Percentiles rank a stretch among this genome's conserved stretches.
phyloP scores from a whole-genome alignment of 805 yeast genomes.

The Candida montana region DNA sequence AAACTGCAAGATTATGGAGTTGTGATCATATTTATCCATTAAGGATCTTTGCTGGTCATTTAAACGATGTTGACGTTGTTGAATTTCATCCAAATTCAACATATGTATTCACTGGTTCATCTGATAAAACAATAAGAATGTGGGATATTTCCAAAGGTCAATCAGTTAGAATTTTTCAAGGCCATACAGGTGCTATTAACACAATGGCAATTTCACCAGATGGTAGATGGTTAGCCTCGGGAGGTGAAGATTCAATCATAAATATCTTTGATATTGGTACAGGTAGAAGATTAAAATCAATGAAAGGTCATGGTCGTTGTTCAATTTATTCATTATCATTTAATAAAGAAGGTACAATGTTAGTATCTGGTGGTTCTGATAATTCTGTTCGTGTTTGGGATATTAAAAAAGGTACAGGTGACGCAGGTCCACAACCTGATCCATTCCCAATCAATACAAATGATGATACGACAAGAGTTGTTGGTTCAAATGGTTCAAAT shows the following conservation, averaged over 20 bases:
- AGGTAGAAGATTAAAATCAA: conserved; percentile 79
- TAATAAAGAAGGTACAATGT: conserved; percentile 80
- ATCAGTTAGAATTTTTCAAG: conserved; percentile 86
- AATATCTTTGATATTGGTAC: conserved; percentile 93
- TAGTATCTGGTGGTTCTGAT: conserved; percentile 91
- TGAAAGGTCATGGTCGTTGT: conserved; percentile 92
- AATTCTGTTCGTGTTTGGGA: conserved; percentile 96
- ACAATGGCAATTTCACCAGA: conserved; percentile 89
- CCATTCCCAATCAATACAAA: conserved; percentile 41
- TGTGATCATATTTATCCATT: conserved; percentile 96
- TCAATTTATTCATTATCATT: conserved; percentile 81
- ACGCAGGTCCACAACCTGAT: conserved; percentile 75
- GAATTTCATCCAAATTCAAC: conserved; percentile 95
- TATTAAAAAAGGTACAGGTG: conserved; percentile 76
- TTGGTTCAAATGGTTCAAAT: conserved; percentile 1
- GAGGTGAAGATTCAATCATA: conserved; percentile 87
- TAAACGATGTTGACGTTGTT: conserved; percentile 92
- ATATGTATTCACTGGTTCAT: conserved; percentile 90
- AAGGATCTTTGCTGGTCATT: conserved; percentile 94
- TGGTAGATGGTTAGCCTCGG: conserved; percentile 94
- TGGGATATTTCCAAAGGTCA: conserved; percentile 93
- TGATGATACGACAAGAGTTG: conserved; percentile 27
- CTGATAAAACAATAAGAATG: conserved; percentile 95
- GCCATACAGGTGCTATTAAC: conserved; percentile 86
- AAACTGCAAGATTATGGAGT: conserved; percentile 96